Base-by-base conservation (phyloP, 495 filamentous ascomycete species). In the Astrothelium macrocarpum region DNA sequence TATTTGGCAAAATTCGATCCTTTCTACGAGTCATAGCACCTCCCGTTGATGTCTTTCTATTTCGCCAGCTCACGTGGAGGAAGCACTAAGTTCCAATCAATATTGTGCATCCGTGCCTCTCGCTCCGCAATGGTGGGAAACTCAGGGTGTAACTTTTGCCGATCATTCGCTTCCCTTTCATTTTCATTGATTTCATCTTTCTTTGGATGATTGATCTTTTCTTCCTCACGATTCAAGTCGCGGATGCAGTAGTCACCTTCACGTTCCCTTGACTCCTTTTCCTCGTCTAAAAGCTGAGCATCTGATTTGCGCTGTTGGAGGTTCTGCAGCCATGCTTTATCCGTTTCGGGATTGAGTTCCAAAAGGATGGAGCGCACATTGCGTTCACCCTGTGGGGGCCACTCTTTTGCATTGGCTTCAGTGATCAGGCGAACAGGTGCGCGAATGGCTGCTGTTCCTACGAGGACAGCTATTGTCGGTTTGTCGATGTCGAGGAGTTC, bases 211-310 rank as follows among this genome's bases (percentile, higher is more conserved):
- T 18, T 18, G 45, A 49, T 9, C 20, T 23, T 49, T 20, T 49
- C 45, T 49, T 49, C 45, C 20, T 49, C 45, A 49, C 45, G 45
- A 49, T 49, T 49, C 45, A 49, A 49, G 45, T 49, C 45, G 5
- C 45, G 45, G 45, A 49, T 5, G 11, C 12, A 49, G 5, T 5
- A 5, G 5, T 49, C 20, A 49, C 45, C 45, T 49, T 23, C 45
- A 5, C 5, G 20, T 18, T 49, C n/a, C 45, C 12, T 18, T 5
- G 10, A 49, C 20, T 49, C 11, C 20, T 49, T 23, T 18, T 49
- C 45, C 10, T 49, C 45, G 12, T 49, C 45, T 16, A 49, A 18
- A 18, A 49, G 20, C 20, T 49, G 14, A 49, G 45, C 45, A 23
- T 49, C 45, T 5, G 45, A 49, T 18, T 49, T 49, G 45, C 45